Percentiles rank a stretch among this genome's conserved stretches.
Conservation (phyloP, 371 early-diverging fungal genomes). For the Syncephalastrum contaminatum region DNA sequence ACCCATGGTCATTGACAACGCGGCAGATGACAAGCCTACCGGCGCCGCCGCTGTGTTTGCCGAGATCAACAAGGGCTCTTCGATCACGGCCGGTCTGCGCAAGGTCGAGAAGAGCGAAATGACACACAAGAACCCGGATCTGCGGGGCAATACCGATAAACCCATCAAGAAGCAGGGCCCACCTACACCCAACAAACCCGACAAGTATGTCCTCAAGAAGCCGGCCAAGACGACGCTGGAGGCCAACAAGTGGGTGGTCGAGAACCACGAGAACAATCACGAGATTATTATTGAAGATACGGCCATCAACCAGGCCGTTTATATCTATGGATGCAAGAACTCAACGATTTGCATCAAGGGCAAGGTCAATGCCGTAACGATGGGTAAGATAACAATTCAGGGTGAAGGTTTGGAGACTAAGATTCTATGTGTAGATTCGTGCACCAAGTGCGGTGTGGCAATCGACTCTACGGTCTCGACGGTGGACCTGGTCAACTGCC, state of each 20-base stretch:
- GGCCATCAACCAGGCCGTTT: conserved; percentile 86
- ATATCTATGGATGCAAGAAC: conserved; percentile 89
- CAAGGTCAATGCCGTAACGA: conserved; percentile 88
- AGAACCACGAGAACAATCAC: conserved; percentile 78
- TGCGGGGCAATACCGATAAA: conserved; percentile 65
- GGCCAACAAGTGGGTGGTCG: conserved; percentile 93
- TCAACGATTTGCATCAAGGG: conserved; percentile 88
- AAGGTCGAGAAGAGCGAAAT: conserved; percentile 94
- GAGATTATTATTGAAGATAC: conserved; percentile 78
- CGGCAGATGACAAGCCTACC: conserved; percentile 11
- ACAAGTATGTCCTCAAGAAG: conserved; percentile 66
- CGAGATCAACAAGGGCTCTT: conserved; percentile 82
- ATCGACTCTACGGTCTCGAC: conserved; percentile 84
- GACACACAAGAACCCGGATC: conserved; percentile 95
- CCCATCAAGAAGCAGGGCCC: conserved; percentile 55
- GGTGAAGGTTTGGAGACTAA: too few species aligned
- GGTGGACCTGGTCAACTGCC: conserved; percentile 90
- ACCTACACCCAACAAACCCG: conserved; percentile 63
- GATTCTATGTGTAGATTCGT: conserved; percentile 55
- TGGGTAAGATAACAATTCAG: conserved; percentile 50
- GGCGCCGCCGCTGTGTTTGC: conserved; percentile 79
- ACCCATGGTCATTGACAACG: conserved; percentile 47
- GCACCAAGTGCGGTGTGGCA: conserved; percentile 86
- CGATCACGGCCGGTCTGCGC: conserved; percentile 79
- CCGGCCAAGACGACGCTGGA: conserved; percentile 83